Base-by-base conservation (phyloP, 306 rosid genomes). In the Boehmeria nivea region DNA sequence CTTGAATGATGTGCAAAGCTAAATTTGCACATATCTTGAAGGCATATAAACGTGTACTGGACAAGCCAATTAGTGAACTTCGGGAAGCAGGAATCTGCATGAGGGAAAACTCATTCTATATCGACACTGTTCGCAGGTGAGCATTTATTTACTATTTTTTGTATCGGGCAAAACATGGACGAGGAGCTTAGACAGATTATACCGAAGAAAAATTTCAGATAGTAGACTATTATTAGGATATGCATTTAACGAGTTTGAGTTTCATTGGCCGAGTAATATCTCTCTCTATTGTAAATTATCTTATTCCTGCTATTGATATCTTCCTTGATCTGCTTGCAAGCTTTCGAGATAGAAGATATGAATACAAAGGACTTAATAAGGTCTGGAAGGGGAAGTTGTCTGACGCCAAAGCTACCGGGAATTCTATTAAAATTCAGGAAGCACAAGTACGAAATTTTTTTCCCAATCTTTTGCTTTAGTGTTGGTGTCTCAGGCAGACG, bases 21-120 rank as follows among this genome's bases (percentile, higher is more conserved):
- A 57, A 78, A 54, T 59, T 51, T 65, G 39, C 44, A 48, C 62
- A 62, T 55, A 67, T 70, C 66, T 50, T 63, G 45, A 61, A 91
- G 98, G 98, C 96, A 42, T 84, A 91, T 70, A 91, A 83, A 75
- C 82, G 98, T 16, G 98, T 87, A 54, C 87, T 84, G 57, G 87
- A 87, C 72, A 91, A 91, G 72, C 94, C 98, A 42, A 82, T 87
- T 64, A 78, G 82, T 52, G 96, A 91, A 75, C 71, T 87, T 49
- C 96, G 96, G 44, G 98, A 87, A 78, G 96, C 96, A 50, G 96
- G 94, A 63, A 82, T 91, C 63, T 91, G 98, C 85, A 91, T 91
- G 98, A 89, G 93, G 58, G 98, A 91, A 75, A 91, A 91, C 79
- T 81, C 98, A 68, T 91, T 91, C 73, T 91, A 91, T 77, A 87